phyloP scores from a whole-genome alignment of 2,329 filamentous ascomycete species.

The Cladorrhinum sp. region DNA sequence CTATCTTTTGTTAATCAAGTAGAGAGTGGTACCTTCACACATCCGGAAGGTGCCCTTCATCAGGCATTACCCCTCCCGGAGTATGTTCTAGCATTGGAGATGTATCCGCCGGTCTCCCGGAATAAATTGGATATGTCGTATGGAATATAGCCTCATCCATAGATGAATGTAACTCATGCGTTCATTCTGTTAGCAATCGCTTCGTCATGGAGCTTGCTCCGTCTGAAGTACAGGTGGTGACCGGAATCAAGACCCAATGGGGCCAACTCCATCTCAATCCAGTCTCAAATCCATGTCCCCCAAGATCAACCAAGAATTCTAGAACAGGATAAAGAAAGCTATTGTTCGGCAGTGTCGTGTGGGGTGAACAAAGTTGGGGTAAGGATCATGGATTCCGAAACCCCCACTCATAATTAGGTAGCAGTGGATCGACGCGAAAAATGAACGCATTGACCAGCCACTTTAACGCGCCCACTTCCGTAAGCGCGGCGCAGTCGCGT shows the following conservation, averaged over 20 bases:
- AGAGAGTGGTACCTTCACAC: no score
- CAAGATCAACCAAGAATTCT: background rate
- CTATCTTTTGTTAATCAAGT: no score
- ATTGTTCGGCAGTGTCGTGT: background rate
- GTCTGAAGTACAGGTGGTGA: no score
- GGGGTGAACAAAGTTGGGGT: background rate
- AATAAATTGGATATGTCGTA: background rate
- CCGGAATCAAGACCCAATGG: no score
- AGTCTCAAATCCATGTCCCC: no score
- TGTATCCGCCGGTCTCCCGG: background rate
- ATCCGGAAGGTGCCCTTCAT: no score
- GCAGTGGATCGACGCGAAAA: background rate
- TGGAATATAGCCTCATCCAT: background rate
- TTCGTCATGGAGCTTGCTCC: no score
- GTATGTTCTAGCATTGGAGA: background rate
- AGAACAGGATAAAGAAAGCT: background rate
- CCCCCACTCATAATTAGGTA: background rate
- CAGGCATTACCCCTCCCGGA: background rate
- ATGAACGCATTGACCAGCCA: conserved; percentile 4
- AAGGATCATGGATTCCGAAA: background rate
- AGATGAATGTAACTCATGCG: no score
- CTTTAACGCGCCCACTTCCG: background rate
- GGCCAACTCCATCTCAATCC: no score
- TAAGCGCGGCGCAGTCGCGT: conserved; percentile 3
- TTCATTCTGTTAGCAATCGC: no score